Conservation (phyloP, 257 asterid species). For the Haberlea rhodopensis region DNA sequence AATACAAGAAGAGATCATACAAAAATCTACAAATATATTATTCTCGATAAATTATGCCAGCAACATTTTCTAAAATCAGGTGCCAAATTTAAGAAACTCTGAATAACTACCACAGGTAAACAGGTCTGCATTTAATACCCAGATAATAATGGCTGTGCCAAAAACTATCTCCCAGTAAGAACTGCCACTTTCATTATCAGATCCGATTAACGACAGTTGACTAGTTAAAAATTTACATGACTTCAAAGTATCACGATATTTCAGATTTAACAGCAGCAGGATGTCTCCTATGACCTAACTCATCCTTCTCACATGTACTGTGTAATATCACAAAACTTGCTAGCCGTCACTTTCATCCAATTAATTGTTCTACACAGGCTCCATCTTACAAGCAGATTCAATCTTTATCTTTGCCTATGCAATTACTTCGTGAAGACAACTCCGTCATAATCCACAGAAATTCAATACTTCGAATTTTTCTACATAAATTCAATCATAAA, state of each 20-base stretch:
- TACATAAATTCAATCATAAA: neutral
- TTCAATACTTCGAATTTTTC: neutral
- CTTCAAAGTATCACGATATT: neutral
- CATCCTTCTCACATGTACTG: neutral
- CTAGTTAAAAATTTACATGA: neutral
- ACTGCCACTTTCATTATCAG: neutral
- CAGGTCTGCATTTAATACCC: neutral
- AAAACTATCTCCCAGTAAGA: neutral
- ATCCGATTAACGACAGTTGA: neutral
- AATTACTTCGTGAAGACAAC: conserved; percentile 12
- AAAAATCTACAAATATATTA: neutral
- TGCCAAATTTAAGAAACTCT: neutral
- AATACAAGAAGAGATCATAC: neutral
- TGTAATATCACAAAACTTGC: neutral
- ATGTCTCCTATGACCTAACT: neutral
- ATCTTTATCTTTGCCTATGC: neutral
- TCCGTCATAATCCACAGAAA: neutral
- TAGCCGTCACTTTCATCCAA: neutral
- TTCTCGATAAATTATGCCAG: too few relatives aligned
- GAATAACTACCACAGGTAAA: neutral
- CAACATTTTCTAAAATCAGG: neutral
- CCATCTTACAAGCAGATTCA: conserved; percentile 13
- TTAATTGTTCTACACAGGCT: conserved; percentile 8
- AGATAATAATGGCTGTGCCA: neutral
- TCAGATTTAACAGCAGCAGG: neutral